A percentile compares a stretch with the other conserved stretches of the same genome.
These are phyloP conservation scores for Gaeumannomyces tritici DNA, from an alignment of 2,329 filamentous ascomycete genomes.

Conservation along the genomic window DNA sequence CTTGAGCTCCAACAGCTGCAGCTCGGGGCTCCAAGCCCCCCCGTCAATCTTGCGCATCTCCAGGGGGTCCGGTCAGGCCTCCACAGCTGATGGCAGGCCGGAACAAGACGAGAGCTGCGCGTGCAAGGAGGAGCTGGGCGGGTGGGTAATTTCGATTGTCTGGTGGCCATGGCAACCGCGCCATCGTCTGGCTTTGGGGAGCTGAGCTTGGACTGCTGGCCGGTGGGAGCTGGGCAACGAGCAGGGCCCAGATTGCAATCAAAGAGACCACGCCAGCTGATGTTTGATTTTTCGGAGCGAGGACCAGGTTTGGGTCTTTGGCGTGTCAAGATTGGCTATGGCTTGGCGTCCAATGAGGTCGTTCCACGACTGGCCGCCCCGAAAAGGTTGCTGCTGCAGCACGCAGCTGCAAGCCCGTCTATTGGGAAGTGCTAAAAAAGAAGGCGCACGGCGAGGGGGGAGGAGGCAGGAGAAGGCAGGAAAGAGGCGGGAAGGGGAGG, in stretches of 20 bases:
- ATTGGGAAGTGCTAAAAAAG: not conserved
- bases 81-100: not conserved
- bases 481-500: not conserved
- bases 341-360: not conserved
- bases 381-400: not conserved
- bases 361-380: not conserved
- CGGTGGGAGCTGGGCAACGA: not conserved
- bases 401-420: not conserved
- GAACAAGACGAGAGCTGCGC: not conserved
- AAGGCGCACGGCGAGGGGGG: not conserved
- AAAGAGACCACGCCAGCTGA: not conserved
- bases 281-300: no score
- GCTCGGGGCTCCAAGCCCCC: not conserved
- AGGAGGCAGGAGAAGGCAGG: not conserved
- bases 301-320: not conserved
- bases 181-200: not conserved
- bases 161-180: not conserved
- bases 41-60: not conserved
- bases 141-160: not conserved
- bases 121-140: not conserved
- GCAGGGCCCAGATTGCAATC: not conserved
- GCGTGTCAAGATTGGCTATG: not conserved
- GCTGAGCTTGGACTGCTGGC: not conserved
- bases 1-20: not conserved
- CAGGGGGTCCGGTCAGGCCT: not conserved